These are phyloP conservation scores for Sorghum bicolor DNA, from an alignment of 176 grass and related monocot genomes.

Conservation along the genomic window Sorghum_bicolor_NCBIv3 NC_012871.2:76400501-76401000, in stretches of 20 bases:
- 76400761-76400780: background rate
- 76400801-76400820: too few species aligned
- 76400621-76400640: background rate
- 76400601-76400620: background rate
- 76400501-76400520: background rate
- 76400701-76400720: background rate
- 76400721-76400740: constrained; percentile 22
- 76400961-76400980: constrained; percentile 62
- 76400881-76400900: background rate
- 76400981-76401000: constrained; percentile 56
- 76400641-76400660: background rate
- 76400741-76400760: constrained; percentile 41
- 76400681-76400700: background rate
- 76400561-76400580: background rate
- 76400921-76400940: constrained; percentile 29
- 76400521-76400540: background rate
- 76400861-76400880: background rate
- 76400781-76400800: background rate
- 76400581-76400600: background rate
- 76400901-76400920: constrained; percentile 19
- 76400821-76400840: background rate
- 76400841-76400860: background rate
- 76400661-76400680: background rate
- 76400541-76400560: background rate
- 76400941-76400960: constrained; percentile 83